phyloP scores from a whole-genome alignment of 345 rosid species.

The Limnanthes douglasii region DNA sequence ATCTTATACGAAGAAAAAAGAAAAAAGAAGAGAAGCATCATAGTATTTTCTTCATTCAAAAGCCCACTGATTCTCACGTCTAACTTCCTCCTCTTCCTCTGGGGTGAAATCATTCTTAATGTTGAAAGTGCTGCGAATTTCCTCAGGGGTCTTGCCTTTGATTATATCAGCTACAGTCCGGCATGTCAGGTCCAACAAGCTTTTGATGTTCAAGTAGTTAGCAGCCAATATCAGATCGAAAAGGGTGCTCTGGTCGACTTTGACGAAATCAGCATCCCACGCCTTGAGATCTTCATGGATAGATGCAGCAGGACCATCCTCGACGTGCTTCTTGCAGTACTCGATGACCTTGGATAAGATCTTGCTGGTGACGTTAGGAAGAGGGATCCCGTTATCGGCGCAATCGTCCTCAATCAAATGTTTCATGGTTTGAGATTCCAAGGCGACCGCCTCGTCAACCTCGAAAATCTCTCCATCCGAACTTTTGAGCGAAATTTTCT shows the following conservation, averaged over 20 bases:
- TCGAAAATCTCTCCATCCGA: conserved; percentile 40
- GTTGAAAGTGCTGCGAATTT: conserved; percentile 34
- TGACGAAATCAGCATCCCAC: conserved; percentile 41
- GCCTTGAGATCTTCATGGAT: conserved; percentile 23
- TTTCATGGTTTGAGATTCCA: conserved; percentile 41
- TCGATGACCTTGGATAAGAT: conserved; percentile 47
- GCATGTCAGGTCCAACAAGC: conserved; percentile 42
- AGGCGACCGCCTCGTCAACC: conserved; percentile 36
- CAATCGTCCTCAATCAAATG: conserved; percentile 46
- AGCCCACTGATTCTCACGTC: conserved; percentile 52
- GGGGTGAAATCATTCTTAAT: conserved; percentile 37
- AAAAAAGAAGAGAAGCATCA: too few relatives aligned
- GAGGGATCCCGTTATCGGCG: conserved; percentile 38
- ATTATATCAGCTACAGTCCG: conserved; percentile 50
- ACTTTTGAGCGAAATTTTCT: conserved; percentile 25
- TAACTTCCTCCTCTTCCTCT: conserved; percentile 42
- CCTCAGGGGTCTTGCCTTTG: conserved; percentile 41
- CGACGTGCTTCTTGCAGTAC: conserved; percentile 50
- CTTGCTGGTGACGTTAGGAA: conserved; percentile 50
- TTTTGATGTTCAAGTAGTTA: conserved; percentile 40
- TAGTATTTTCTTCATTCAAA: conserved; percentile 44
- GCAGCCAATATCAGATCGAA: conserved; percentile 54
- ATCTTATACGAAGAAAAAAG: too few relatives aligned
- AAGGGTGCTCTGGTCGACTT: conserved; percentile 39
- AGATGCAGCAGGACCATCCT: conserved; percentile 11